Evolutionary conservation across 257 asterid species (phyloP).

Genomic region (Schizonepeta tenuifolia): DNA sequence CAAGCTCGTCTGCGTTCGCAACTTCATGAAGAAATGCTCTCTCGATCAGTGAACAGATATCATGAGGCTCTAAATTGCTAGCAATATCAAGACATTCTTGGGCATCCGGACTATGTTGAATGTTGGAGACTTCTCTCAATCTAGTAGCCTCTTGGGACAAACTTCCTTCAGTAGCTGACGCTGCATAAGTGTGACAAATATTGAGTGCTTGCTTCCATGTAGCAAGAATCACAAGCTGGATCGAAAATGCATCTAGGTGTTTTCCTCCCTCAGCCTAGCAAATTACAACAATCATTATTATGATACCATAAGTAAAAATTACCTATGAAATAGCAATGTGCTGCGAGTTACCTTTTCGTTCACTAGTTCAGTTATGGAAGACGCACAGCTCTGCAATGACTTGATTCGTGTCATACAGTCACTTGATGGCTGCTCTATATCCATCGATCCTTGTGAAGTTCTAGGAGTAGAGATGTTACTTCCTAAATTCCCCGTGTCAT

Average conservation of each 20-base stretch:
- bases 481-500: constrained; percentile 50
- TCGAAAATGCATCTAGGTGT: constrained; percentile 82
- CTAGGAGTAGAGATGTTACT: constrained; percentile 60
- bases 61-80: constrained; percentile 42
- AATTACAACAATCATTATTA: constrained; percentile 24
- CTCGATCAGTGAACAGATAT: constrained; percentile 61
- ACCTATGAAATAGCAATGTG: neutral
- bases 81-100: constrained; percentile 46
- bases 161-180: constrained; percentile 77
- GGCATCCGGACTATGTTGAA: constrained; percentile 38
- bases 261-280: constrained; percentile 67
- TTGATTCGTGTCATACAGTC: constrained; percentile 73
- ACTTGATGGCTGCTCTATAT: constrained; percentile 67
- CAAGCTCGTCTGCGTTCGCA: constrained; percentile 80
- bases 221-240: constrained; percentile 89
- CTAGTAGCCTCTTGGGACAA: constrained; percentile 50
- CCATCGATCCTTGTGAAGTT: constrained; percentile 63
- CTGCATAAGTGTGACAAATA: constrained; percentile 81
- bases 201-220: constrained; percentile 96
- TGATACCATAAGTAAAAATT: neutral
- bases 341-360: constrained; percentile 67
- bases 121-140: constrained; percentile 48
- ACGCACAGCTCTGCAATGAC: constrained; percentile 69
- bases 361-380: constrained; percentile 73
- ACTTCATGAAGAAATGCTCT: constrained; percentile 80